These are phyloP conservation scores for Globisporangium paddicum DNA, from an alignment of 352 stramenopile species.

Conservation along the genomic window DNA sequence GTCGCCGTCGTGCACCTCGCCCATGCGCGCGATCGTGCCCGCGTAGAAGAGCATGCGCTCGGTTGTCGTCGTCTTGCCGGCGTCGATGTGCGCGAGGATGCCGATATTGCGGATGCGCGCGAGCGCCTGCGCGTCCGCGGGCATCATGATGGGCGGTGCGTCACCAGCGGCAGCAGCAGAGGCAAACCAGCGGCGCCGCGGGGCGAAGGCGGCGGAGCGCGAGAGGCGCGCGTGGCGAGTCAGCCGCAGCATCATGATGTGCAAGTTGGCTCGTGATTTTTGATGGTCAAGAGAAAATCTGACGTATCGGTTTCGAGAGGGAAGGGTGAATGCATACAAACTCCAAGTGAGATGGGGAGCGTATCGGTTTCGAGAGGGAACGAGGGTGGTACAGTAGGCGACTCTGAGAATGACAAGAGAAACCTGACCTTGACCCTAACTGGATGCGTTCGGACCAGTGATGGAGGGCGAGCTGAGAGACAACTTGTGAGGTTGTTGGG, in stretches of 20 bases:
- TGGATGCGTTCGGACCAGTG: too few relatives aligned
- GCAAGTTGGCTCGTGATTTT: neutral
- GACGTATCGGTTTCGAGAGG: neutral
- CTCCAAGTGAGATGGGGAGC: neutral
- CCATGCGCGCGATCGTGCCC: slow-evolving; percentile 64
- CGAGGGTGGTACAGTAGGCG: too few relatives aligned
- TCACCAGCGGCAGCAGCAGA: neutral
- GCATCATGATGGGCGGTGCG: neutral
- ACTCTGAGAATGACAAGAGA: too few relatives aligned
- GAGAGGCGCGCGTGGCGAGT: neutral
- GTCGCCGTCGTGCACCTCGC: slow-evolving; percentile 74
- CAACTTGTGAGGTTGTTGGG: too few relatives aligned
- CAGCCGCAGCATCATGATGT: slow-evolving; percentile 7
- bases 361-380: neutral
- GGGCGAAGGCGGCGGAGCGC: neutral
- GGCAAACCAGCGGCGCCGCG: neutral
- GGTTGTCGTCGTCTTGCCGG: slow-evolving; percentile 98
- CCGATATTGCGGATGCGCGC: slow-evolving; percentile 94
- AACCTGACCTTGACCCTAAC: neutral
- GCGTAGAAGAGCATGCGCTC: slow-evolving; percentile 99
- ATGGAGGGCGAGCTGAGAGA: neutral
- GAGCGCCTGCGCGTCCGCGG: slow-evolving; percentile 15
- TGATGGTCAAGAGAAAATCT: slow-evolving; percentile 6
- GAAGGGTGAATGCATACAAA: neutral
- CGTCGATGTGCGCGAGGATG: slow-evolving; percentile 99